Base-by-base conservation (phyloP, 164 flowering plant genomes). In the Dillenia turbinata region DNA sequence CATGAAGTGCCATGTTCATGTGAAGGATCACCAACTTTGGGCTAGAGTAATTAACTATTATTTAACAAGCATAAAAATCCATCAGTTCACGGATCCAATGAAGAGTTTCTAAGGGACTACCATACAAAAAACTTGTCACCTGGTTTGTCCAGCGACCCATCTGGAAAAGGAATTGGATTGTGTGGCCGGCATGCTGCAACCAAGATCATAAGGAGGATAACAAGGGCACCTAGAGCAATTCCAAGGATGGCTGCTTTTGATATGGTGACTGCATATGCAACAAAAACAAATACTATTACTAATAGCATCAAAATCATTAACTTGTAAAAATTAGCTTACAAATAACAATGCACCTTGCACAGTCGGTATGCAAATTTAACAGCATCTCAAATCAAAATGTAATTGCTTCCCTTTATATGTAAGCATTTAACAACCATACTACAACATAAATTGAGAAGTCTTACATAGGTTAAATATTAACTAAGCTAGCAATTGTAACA, bases 1-100 rank as follows among this genome's bases (percentile, higher is more conserved):
- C 89, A 65, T 95, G 99, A 50, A 95, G 92, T 9, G 99, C 97
- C 99, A 95, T 83, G 67, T 95, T 92, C 97, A 95, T 87, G 81
- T 92, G 79, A 53, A 92, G 97, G 70, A 95, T 92, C 57, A 95
- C 99, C 62, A 95, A 77, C 81, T 92, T 95, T 9, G 99, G 97
- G 0, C 89, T 62, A 26, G 86, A 83, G 75, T 85, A 83, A n/a
- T 17, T 66, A 49, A 89, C 95, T 79, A 84, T 57, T 54, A 49
- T 22, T 60, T 9, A 40, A 51, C 17, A 68, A 46, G 55, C 12
- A 40, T 13, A 17, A 10, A 45, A 60, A 19, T 19, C 22, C 22
- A 19, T 19, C 22, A 19, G 22, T 19, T 19, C 22, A 19, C 22
- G 1, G 22, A 19, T 19, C 1, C 22, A 19, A 19, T 19, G 22